Conservation (phyloP, 73 alveolate genomes). For the Symbiodinium pilosum region DNA sequence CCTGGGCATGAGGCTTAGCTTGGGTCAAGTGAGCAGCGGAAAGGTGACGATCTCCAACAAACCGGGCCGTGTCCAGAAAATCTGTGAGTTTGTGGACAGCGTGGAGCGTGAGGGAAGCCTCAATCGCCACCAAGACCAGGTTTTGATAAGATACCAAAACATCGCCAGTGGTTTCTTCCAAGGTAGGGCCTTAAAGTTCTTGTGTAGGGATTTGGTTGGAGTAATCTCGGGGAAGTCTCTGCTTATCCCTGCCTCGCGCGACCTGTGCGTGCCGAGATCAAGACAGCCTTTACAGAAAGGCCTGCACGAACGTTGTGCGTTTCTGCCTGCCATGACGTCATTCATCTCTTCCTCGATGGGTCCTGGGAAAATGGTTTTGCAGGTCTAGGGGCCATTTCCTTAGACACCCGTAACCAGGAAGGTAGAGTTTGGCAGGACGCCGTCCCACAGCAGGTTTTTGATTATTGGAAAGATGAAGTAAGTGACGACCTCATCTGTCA, state of each 20-base stretch:
- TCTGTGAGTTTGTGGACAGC: not conserved
- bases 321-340: not conserved
- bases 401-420: not conserved
- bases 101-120: not conserved
- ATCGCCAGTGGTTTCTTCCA: not conserved
- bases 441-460: not conserved
- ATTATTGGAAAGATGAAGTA: not conserved
- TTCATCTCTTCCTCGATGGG: not conserved
- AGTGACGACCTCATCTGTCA: not conserved
- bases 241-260: not conserved
- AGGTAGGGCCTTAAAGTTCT: not conserved
- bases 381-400: not conserved
- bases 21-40: not conserved
- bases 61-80: not conserved
- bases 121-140: not conserved
- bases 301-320: not conserved
- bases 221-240: not conserved
- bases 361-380: not conserved
- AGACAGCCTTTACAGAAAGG: not conserved
- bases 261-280: not conserved
- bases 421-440: not conserved
- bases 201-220: not conserved
- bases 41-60: not conserved
- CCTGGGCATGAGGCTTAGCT: not conserved
- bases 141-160: not conserved